Evolutionary conservation across 352 stramenopile species (phyloP).

Genomic region (Peronospora belbahrii): DNA sequence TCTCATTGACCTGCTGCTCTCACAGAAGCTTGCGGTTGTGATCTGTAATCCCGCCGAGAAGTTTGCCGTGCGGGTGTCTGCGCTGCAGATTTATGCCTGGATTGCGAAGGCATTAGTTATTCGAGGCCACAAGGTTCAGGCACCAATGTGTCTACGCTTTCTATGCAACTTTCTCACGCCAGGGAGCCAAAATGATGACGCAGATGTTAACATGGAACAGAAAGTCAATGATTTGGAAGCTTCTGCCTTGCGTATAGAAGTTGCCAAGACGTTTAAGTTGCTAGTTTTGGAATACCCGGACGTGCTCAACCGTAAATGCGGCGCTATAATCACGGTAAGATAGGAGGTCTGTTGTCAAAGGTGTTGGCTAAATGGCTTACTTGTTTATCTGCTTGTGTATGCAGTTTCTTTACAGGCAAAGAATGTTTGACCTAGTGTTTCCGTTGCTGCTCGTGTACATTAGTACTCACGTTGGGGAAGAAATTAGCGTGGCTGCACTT

Average conservation of each 20-base stretch:
- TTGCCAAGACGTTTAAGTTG: slow-evolving; percentile 75
- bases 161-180: slow-evolving; percentile 60
- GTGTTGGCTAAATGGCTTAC: neutral
- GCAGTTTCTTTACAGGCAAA: slow-evolving; percentile 75
- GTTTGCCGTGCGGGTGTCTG: slow-evolving; percentile 41
- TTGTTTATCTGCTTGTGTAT: neutral
- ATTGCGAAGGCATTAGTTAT: slow-evolving; percentile 79
- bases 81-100: slow-evolving; percentile 81
- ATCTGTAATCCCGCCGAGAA: slow-evolving; percentile 37
- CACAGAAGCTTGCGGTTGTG: slow-evolving; percentile 52
- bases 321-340: slow-evolving; percentile 68
- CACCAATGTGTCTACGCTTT: slow-evolving; percentile 60
- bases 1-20: slow-evolving; percentile 59
- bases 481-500: slow-evolving; percentile 53
- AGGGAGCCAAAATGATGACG: slow-evolving; percentile 8
- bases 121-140: slow-evolving; percentile 59
- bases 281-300: slow-evolving; percentile 72
- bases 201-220: slow-evolving; percentile 25
- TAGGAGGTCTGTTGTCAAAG: neutral
- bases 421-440: slow-evolving; percentile 74
- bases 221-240: slow-evolving; percentile 13
- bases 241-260: slow-evolving; percentile 50
- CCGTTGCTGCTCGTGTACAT: slow-evolving; percentile 63
- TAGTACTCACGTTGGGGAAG: slow-evolving; percentile 26
- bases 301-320: slow-evolving; percentile 80